Base-by-base conservation (phyloP, 148 eudicot species). In the Rhododendron williamsianum region DNA sequence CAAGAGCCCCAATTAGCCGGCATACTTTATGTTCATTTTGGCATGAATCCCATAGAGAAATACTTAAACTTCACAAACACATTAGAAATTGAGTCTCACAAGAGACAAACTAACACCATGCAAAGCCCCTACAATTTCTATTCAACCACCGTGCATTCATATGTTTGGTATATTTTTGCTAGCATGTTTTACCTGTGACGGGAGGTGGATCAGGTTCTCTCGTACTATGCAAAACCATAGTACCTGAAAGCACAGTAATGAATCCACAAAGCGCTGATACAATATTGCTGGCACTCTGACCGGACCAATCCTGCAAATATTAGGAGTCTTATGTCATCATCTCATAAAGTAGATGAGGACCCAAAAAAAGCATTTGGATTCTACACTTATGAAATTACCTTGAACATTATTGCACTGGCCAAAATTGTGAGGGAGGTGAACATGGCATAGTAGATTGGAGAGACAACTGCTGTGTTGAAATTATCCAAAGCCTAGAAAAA, bases 391-490 rank as follows among this genome's bases (percentile, higher is more conserved):
- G n/a, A 48, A 30, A 63, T 38, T 89, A 91, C 95, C 93, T 91
- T 92, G 88, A 93, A 93, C 94, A 93, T 90, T 69, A 93, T 93
- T 27, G 93, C 90, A 86, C 95, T 93, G 25, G 95, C 95, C 11
- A 92, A 83, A 80, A 93, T 92, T 81, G 95, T 93, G 49, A 93
- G 90, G 16, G 94, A 88, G 83, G 95, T 93, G 89, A 93, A 93
- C 94, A 92, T 78, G 80, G 93, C 95, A 86, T 92, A 93, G 80
- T 93, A 93, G 81, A 93, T 91, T 80, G 95, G 95, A 84, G 95
- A 93, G 54, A 93, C 94, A 80, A 93, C 83, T 38, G 94, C 90
- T 1, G 95, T 91, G 81, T 92, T 92, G 83, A 92, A 93, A 78
- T 93, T 90, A 88, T 91, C 95, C 91, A 93, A 65, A 67, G 95